These are phyloP conservation scores for Pythium diclinum DNA, from an alignment of 352 stramenopile genomes.

Conservation along the genomic window DNA sequence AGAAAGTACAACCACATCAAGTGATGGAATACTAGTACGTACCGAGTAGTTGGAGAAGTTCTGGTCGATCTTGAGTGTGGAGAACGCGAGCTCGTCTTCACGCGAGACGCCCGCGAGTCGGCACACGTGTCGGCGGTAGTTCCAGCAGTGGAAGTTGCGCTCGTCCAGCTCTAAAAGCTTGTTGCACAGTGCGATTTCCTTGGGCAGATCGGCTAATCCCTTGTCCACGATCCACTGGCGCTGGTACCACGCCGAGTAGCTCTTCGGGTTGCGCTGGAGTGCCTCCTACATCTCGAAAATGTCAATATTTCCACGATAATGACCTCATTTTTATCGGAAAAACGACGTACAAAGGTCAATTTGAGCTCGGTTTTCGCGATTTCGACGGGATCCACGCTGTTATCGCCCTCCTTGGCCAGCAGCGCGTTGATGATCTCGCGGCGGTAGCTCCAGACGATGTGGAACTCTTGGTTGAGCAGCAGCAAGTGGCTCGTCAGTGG, in stretches of 20 bases:
- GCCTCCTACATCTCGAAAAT: constrained; percentile 52
- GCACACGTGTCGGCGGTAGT: constrained; percentile 90
- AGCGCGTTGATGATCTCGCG: constrained; percentile 86
- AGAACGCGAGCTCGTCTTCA: constrained; percentile 92
- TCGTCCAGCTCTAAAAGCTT: constrained; percentile 89
- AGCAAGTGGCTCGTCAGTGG: constrained; percentile 91
- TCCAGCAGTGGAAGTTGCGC: constrained; percentile 99
- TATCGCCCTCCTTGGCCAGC: constrained; percentile 25
- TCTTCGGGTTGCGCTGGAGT: constrained; percentile 96
- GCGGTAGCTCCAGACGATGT: constrained; percentile 96
- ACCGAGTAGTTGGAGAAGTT: constrained; percentile 99
- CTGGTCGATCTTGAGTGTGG: constrained; percentile 93
- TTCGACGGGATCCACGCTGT: constrained; percentile 34
- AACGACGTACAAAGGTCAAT: constrained; percentile 59
- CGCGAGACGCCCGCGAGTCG: constrained; percentile 43
- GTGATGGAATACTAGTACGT: not conserved
- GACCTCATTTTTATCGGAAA: not conserved
- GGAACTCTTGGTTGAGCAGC: constrained; percentile 96
- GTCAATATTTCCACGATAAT: too few relatives aligned
- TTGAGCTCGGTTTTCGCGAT: constrained; percentile 86
- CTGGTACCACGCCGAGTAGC: constrained; percentile 92
- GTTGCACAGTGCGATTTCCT: constrained; percentile 75
- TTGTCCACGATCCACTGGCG: constrained; percentile 83
- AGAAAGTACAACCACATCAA: not conserved
- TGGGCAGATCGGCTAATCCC: constrained; percentile 58